Base-by-base conservation (phyloP, 306 rosid genomes). In the Dalbergia cochinchinensis region DNA sequence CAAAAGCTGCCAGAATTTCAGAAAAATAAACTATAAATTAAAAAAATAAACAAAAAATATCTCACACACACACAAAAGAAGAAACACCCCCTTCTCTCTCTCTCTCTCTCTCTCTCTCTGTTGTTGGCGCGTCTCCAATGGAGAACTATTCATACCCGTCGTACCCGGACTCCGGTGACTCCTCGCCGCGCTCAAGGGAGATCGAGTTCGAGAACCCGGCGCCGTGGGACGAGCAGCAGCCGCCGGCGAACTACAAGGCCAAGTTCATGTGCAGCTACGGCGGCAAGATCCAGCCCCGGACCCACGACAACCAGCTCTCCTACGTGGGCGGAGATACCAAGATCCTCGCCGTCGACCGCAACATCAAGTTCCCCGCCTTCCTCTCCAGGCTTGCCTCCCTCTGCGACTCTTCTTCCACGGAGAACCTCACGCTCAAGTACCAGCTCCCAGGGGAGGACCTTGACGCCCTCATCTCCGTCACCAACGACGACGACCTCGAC, bases 401-500 rank as follows among this genome's bases (percentile, higher is more conserved):
- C 76, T 87, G 85, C 48, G 93, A 87, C 48, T 54, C 42, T 84
- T 10, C 12, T 64, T 8, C 80, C 74, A 0, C 77, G 0, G 60
- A 83, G 11, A 91, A 94, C 0, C 82, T 94, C 4, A 83, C 88
- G 33, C 87, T 92, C 78, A 94, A 94, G 93, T 94, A 94, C 78
- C 97, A 94, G 74, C 98, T 94, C 34, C 98, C 98, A 1, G 98
- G 97, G 0, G 97, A 94, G 42, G 98, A 91, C 12, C 97, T 94
- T 8, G 98, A 94, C 48, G 98, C 98, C 2, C 83, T 94, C 22
- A 94, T 94, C 75, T 94, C 98, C 19, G 96, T 94, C 11, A 75
- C 97, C 12, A 94, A 85, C 83, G 98, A 94, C 73, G 98, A 92
- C 5, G 98, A 94, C 73, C 90, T 94, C 2, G 98, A 92, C 45